Evolutionary conservation across 805 yeast species (phyloP).

Genomic region (Candida easanensis): DNA sequence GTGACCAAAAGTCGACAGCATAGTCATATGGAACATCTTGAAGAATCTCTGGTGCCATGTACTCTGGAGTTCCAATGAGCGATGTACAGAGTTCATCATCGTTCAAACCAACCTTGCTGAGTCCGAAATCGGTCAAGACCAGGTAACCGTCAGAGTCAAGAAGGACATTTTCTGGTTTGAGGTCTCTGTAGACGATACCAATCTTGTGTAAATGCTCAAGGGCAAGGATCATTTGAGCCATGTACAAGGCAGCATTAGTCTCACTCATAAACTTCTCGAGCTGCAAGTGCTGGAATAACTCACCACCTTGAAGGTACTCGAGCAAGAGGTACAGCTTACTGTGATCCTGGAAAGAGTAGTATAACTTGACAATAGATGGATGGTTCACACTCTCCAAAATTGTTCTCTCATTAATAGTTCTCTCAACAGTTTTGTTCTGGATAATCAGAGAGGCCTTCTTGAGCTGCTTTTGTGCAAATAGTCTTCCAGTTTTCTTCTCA

Average conservation of each 20-base stretch:
- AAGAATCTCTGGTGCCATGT: slow-evolving; percentile 88
- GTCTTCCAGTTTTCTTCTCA: slow-evolving; percentile 55
- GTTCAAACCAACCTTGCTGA: slow-evolving; percentile 69
- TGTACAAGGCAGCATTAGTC: slow-evolving; percentile 88
- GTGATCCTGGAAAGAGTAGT: slow-evolving; percentile 80
- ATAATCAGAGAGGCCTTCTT: slow-evolving; percentile 79
- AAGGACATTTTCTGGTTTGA: slow-evolving; percentile 93
- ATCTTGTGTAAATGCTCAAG: slow-evolving; percentile 90
- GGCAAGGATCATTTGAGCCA: slow-evolving; percentile 91
- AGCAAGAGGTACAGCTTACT: slow-evolving; percentile 70
- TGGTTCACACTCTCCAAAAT: slow-evolving; percentile 70
- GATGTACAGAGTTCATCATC: slow-evolving; percentile 72
- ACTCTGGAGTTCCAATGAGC: slow-evolving; percentile 76
- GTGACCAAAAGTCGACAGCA: slow-evolving; percentile 88
- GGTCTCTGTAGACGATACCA: slow-evolving; percentile 93
- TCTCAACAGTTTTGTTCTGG: slow-evolving; percentile 52
- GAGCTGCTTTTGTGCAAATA: slow-evolving; percentile 85
- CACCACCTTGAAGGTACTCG: slow-evolving; percentile 90
- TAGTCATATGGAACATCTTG: slow-evolving; percentile 75
- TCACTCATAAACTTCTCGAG: slow-evolving; percentile 91
- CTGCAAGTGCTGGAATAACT: slow-evolving; percentile 90
- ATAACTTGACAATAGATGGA: slow-evolving; percentile 78
- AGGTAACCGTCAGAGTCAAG: slow-evolving; percentile 94
- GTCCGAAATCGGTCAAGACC: slow-evolving; percentile 94
- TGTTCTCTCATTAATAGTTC: slow-evolving; percentile 77